These are phyloP conservation scores for Nidula microcarpa DNA, from an alignment of 768 basidiomycete species.

Conservation along the genomic window DNA sequence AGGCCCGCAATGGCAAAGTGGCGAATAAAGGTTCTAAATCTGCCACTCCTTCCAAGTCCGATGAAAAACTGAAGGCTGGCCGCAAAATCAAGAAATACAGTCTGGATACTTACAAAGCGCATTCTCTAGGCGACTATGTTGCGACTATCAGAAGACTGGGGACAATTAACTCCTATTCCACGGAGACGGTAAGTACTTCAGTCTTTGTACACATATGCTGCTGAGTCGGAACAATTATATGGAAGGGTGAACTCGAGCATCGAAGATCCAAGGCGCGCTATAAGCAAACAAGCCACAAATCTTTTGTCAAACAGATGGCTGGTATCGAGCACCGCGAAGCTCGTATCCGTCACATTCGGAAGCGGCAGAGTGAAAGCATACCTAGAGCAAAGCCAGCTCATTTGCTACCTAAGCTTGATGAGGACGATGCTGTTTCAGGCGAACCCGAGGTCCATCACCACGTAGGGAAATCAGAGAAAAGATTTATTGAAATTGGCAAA, in stretches of 20 bases:
- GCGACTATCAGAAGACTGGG: background rate
- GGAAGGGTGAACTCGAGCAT: too few species aligned
- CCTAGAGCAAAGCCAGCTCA: background rate
- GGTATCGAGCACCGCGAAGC: background rate
- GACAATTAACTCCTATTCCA: too few species aligned
- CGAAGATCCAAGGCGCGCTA: too few species aligned
- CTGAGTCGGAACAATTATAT: too few species aligned
- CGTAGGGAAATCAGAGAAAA: background rate
- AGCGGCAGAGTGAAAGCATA: too few species aligned
- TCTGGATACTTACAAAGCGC: background rate
- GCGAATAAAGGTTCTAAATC: too few species aligned
- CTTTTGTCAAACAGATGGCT: background rate
- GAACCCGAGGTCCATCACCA: background rate
- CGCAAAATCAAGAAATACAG: background rate
- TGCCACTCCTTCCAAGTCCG: background rate
- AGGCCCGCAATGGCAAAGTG: too few species aligned
- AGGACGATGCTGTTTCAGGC: background rate
- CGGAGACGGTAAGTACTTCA: too few species aligned
- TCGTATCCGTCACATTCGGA: background rate
- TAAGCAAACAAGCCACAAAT: background rate
- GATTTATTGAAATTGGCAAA: background rate
- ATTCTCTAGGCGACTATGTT: background rate
- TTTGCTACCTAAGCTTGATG: background rate
- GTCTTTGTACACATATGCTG: too few species aligned
- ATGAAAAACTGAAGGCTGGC: background rate